Evolutionary conservation across 2,329 filamentous ascomycete species (phyloP), one percentile per base, ranked within the genome.

Genomic region (Mollisiaceae sp.): DNA sequence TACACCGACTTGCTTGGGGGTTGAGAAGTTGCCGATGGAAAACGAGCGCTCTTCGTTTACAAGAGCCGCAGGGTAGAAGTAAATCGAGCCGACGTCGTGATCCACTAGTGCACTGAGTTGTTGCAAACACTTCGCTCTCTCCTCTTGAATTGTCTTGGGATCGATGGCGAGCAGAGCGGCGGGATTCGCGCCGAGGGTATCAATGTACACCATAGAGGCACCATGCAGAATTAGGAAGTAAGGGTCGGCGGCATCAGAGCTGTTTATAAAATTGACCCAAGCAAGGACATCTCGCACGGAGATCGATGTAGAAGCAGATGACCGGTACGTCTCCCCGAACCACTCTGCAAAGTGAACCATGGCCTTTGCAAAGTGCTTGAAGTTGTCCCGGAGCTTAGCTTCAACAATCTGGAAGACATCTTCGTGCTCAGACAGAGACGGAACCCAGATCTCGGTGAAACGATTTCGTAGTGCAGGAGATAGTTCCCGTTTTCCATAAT

Each of bases 391-490:
- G 20, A 99, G 82, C 76, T 97, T 97, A 14, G 89, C 87, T 60
- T 84, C 82, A 18, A 98, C 88, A 70, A 99, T 99, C 52, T 96
- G 91, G 22, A 93, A 80, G 39, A 98, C 89, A 75, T 99, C 96
- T 36, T 93, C 89, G 60, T 88, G 86, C 66, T 94, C 91, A 0
- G 93, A 93, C 65, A 98, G 81, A 0, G 94, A 86, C 1, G 95
- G 93, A 0, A 98, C 95, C 95, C 95, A 99, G 9, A 99, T 97
- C 78, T 99, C 95, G 0, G 95, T 99, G 77, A 99, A 97, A 66
- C 95, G 91, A 76, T 99, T 99, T 55, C 95, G 87, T 66, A 99
- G 81, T 15, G 95, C 96, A 2, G 95, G 95, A 0, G 95, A 99
- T 14, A 99, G 85, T 77, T 99, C 95, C 72, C 94, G 93, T 80